Evolutionary conservation across 371 early-diverging fungal genomes (phyloP), one percentile per base, ranked within the genome.

Genomic region (Lichtheimia corymbifera): DNA sequence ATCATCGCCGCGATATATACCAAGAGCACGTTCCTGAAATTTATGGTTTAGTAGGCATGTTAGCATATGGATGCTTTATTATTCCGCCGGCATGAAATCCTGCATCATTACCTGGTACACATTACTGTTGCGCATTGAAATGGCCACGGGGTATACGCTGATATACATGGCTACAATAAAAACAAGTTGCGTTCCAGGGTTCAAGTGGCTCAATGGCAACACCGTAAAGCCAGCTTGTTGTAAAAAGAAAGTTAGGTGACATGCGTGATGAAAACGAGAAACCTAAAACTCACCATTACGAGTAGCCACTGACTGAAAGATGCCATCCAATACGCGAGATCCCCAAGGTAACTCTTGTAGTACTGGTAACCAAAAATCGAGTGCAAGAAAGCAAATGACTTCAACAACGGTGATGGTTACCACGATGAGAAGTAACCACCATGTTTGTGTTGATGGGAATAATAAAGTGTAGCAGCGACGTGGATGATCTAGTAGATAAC

Each of bases 121-220:
- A 18, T 80, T 80, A 68, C 77, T 80, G 61, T 77, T 70, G 53
- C 81, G 65, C 74, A 80, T 80, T 4, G 78, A 80, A 50, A 80
- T 80, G 7, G 81, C 76, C 5, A 80, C 78, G 9, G 81, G 81
- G 44, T 80, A 80, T 9, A 80, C 81, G 63, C 76, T 75, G 45
- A 80, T 80, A 56, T 80, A 80, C 81, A 80, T 80, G n/a, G 78
- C 78, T 18, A 80, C 64, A 43, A 80, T 76, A 49, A 76, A 80
- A 0, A 77, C 68, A 11, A 80, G 53, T 40, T 76, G 77, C 4
- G 77, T 68, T 13, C 76, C 78, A 24, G 77, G 81, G 43, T 80
- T 80, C 0, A 80, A n/a, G 44, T 73, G 73, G 17, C 67, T 59
- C n/a, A 80, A 62, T 59, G 60, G 63, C 5, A 77, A 62, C 5